phyloP scores from a whole-genome alignment of 352 stramenopile species.

The Detonula confervacea region DNA sequence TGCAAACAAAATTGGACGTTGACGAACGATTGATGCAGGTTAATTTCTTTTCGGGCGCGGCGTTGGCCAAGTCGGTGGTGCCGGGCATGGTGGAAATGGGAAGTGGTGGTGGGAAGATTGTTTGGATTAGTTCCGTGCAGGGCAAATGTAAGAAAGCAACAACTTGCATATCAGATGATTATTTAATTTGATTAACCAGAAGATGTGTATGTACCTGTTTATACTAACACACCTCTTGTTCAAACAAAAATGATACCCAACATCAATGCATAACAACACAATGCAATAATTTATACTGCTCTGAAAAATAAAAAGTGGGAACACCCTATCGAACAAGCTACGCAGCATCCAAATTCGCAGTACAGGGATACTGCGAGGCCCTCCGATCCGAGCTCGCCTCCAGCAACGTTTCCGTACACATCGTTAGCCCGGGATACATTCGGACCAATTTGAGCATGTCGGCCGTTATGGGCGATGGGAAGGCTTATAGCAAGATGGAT shows the following conservation, averaged over 20 bases:
- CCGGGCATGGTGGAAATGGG: constrained; percentile 63
- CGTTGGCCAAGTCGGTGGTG: constrained; percentile 69
- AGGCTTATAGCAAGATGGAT: constrained; percentile 78
- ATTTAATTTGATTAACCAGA: too few species aligned
- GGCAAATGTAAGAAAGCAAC: constrained; percentile 68
- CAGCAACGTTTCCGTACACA: constrained; percentile 70
- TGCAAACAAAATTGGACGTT: constrained; percentile 72
- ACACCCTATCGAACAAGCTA: constrained; percentile 83
- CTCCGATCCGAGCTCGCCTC: constrained; percentile 78
- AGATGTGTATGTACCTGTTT: too few species aligned
- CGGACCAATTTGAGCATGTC: constrained; percentile 75
- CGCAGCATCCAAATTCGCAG: constrained; percentile 85
- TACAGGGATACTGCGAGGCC: constrained; percentile 86
- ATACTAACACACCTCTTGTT: too few species aligned
- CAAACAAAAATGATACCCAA: too few species aligned
- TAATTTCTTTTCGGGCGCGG: constrained; percentile 77
- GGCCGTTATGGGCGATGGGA: constrained; percentile 80
- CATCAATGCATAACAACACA: too few species aligned
- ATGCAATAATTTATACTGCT: too few species aligned
- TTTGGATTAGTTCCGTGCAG: constrained; percentile 80
- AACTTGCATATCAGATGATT: too few species aligned
- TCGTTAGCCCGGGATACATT: constrained; percentile 84
- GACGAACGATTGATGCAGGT: constrained; percentile 80
- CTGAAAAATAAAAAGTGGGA: constrained; percentile 54
- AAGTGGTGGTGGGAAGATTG: constrained; percentile 42